These are phyloP conservation scores for Pythium myriotylum DNA, from an alignment of 352 stramenopile species.

Conservation along the genomic window DNA sequence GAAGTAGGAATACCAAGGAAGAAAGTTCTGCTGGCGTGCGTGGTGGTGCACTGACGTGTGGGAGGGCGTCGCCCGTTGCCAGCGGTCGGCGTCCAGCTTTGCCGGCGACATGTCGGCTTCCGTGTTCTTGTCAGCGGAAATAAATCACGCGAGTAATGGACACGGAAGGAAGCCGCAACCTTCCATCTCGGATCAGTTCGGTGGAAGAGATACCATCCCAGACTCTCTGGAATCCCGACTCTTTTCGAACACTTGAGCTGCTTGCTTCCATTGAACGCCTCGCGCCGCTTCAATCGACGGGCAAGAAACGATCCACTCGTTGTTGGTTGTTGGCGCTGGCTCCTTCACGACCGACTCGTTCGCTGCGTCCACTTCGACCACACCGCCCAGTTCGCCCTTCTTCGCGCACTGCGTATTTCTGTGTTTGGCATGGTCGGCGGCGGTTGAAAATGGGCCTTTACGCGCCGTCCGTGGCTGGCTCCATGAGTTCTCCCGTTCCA, in stretches of 20 bases:
- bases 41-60: neutral
- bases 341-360: neutral
- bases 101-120: too few relatives aligned
- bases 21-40: neutral
- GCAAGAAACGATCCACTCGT: too few relatives aligned
- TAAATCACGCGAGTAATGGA: constrained; percentile 2
- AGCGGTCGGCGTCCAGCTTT: too few relatives aligned
- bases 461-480: too few relatives aligned
- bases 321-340: neutral
- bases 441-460: too few relatives aligned
- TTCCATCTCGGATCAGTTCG: neutral
- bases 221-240: neutral
- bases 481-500: constrained; percentile 25
- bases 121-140: neutral
- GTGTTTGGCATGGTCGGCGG: too few relatives aligned
- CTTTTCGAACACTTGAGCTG: too few relatives aligned
- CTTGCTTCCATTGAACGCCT: too few relatives aligned
- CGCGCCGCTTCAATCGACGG: too few relatives aligned
- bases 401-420: too few relatives aligned
- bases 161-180: neutral
- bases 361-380: neutral
- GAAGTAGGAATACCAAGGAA: neutral
- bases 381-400: constrained; percentile 6
- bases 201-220: neutral
- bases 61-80: neutral